Evolutionary conservation across 2,329 filamentous ascomycete genomes (phyloP).

Genomic region (Aspergillus tamarii): DNA sequence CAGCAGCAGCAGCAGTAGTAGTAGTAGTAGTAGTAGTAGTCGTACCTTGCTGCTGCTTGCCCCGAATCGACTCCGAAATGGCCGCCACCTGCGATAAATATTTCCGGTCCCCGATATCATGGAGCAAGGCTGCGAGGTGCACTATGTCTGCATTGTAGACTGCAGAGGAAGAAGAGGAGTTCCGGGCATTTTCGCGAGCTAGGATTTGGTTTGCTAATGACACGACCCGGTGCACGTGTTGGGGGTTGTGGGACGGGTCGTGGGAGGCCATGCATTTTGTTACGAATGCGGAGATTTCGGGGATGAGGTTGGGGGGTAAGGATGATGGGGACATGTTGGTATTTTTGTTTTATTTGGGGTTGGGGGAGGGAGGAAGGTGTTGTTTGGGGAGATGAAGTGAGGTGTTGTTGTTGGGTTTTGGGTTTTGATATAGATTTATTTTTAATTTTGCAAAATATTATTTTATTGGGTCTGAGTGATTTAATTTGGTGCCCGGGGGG

Average conservation of each 20-base stretch:
- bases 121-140: constrained; percentile 73
- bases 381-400: constrained; percentile 13
- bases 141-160: constrained; percentile 60
- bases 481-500: too few species aligned
- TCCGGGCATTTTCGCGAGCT: constrained; percentile 45
- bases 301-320: constrained; percentile 49
- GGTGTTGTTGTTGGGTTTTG: neutral
- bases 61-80: neutral
- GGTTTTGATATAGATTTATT: neutral
- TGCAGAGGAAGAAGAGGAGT: constrained; percentile 28
- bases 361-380: constrained; percentile 12
- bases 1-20: too few species aligned
- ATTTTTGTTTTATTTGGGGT: too few species aligned
- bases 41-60: too few species aligned
- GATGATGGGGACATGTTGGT: constrained; percentile 48
- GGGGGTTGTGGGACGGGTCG: constrained; percentile 86
- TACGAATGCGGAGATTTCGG: constrained; percentile 55
- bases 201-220: constrained; percentile 71
- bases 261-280: constrained; percentile 71
- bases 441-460: too few species aligned
- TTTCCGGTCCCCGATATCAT: constrained; percentile 87
- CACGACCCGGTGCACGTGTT: constrained; percentile 79
- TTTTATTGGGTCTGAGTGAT: too few species aligned
- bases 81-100: constrained; percentile 58
- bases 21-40: too few species aligned